Evolutionary conservation across 1,284 basidiomycete species (phyloP).

Genomic region (Irpex lacteus): DNA sequence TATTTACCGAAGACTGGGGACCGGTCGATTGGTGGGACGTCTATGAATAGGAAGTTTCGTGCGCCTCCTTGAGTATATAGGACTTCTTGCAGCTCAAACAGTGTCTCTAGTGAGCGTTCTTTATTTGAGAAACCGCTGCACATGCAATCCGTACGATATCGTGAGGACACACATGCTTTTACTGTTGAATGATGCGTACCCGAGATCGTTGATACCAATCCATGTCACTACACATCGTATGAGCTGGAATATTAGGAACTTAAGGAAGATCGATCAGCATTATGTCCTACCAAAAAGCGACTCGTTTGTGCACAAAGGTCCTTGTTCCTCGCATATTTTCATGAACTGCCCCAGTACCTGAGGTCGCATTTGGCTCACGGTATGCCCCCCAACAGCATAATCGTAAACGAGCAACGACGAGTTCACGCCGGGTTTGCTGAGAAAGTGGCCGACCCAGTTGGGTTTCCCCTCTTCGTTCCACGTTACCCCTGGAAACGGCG

Average conservation of each 20-base stretch:
- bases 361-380: conserved; percentile 33
- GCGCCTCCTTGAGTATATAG: conserved; percentile 47
- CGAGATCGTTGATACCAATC: conserved; percentile 66
- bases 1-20: conserved; percentile 41
- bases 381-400: conserved; percentile 47
- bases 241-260: neutral
- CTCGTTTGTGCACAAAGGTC: conserved; percentile 39
- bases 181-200: conserved; percentile 30
- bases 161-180: no score
- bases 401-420: conserved; percentile 44
- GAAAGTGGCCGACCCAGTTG: conserved; percentile 55
- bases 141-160: no score
- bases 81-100: conserved; percentile 44
- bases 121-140: neutral
- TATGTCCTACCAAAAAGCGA: conserved; percentile 44
- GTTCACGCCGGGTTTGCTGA: conserved; percentile 37
- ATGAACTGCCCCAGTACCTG: conserved; percentile 33
- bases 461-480: conserved; percentile 41
- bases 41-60: conserved; percentile 62
- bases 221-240: conserved; percentile 45
- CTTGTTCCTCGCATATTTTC: conserved; percentile 29
- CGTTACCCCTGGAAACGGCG: conserved; percentile 41
- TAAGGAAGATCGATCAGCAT: no score
- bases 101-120: conserved; percentile 16
- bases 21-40: conserved; percentile 57